Evolutionary conservation across 2,329 filamentous ascomycete species (phyloP), one percentile per base, ranked within the genome.

Genomic region (Teratosphaeria epicoccoides): DNA sequence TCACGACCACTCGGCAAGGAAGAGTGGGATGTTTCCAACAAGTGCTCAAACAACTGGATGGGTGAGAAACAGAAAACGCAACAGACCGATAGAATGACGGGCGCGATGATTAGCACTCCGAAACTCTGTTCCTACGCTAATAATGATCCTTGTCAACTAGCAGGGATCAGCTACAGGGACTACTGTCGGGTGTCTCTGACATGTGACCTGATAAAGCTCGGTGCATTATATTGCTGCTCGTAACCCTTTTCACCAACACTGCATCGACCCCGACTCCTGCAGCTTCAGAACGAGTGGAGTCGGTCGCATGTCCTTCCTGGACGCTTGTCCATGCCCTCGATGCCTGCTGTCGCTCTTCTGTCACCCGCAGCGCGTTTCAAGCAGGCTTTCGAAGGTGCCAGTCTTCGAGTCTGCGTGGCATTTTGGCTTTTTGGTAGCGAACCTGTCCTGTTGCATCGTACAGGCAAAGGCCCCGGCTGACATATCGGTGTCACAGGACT

Each of bases 381-480:
- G 47, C 72, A 76, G 20, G 62, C 85, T 45, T 81, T 93, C 52
- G 76, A 77, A 25, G 83, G 83, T 52, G 79, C 82, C 46, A 83
- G 94, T 63, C 76, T 78, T 1, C 76, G 83, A 48, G 87, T 95
- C 14, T 77, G 88, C 51, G 65, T 83, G 48, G 87, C 91, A 24
- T 97, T 97, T 65, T 97, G 90, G 90, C 76, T 96, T 2, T 94
- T 97, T 65, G 91, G 91, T 96, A 74, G 60, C 70, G 57, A 6
- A 14, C 17, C 14, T 29, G 17, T 25, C 26, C 46, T 22, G 22
- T 28, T 23, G 10, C 17, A 46, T 24, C 10, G 11, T 24, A 6
- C 22, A 46, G 10, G 11, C 44, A 17, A 17, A 40, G 7, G 7
- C 5, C 33, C 33, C 7, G 5, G 33, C 33, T 40, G 33, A 40